These are phyloP conservation scores for Cladosporium sphaerospermum DNA, from an alignment of 2,329 filamentous ascomycete species.

Conservation along the genomic window DNA sequence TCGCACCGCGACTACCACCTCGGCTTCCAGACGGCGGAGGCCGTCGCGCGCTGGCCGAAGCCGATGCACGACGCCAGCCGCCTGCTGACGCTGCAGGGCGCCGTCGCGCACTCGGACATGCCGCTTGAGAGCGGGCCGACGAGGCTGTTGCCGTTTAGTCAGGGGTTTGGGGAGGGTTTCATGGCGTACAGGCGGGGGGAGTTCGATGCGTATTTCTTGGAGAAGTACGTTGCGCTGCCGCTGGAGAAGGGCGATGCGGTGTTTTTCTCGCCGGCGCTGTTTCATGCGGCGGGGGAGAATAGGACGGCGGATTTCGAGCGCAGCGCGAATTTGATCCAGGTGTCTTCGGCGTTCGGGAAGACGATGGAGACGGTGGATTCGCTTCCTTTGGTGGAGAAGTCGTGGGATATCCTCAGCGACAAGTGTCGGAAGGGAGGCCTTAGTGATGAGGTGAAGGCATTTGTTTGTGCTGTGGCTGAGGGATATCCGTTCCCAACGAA, in stretches of 20 bases:
- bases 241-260: constrained; percentile 53
- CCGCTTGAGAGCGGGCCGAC: constrained; percentile 54
- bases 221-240: constrained; percentile 48
- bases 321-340: constrained; percentile 56
- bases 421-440: constrained; percentile 33
- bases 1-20: constrained; percentile 59
- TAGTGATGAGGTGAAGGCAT: constrained; percentile 39
- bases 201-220: constrained; percentile 50
- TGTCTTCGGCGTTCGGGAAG: constrained; percentile 57
- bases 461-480: constrained; percentile 48
- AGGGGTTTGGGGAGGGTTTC: constrained; percentile 52
- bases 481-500: constrained; percentile 60
- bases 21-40: constrained; percentile 51
- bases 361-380: constrained; percentile 57
- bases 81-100: constrained; percentile 57
- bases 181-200: constrained; percentile 50
- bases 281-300: constrained; percentile 59
- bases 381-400: constrained; percentile 41
- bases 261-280: constrained; percentile 59
- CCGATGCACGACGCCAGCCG: constrained; percentile 50
- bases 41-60: constrained; percentile 44
- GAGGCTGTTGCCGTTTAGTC: constrained; percentile 55
- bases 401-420: constrained; percentile 37
- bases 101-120: constrained; percentile 57
- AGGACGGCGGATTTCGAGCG: constrained; percentile 43